Conservation (phyloP, 2,329 filamentous ascomycete species). For the Parascedosporium putredinis region DNA sequence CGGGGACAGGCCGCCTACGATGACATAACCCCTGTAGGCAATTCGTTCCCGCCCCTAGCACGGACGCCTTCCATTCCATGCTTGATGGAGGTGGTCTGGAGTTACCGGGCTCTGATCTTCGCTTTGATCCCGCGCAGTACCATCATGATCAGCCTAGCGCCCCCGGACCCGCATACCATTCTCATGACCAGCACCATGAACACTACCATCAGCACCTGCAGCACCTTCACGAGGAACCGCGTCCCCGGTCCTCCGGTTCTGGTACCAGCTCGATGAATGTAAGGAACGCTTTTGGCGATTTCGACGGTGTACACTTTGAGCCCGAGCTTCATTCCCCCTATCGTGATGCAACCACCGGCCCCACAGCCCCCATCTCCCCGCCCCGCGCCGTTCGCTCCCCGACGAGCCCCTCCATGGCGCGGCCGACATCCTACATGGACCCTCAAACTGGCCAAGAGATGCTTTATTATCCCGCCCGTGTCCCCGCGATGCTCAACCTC, state of each 20-base stretch:
- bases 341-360: constrained; percentile 13
- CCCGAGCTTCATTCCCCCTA: constrained; percentile 30
- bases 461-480: constrained; percentile 91
- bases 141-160: background rate
- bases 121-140: background rate
- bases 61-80: constrained; percentile 24
- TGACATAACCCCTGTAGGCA: background rate
- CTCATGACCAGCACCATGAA: too few relatives aligned
- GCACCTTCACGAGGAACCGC: constrained; percentile 13
- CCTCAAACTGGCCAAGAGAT: constrained; percentile 64
- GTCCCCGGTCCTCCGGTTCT: constrained; percentile 39
- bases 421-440: constrained; percentile 45
- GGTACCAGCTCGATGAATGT: constrained; percentile 54
- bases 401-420: background rate
- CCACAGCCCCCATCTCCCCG: background rate
- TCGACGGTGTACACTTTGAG: constrained; percentile 69
- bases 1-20: constrained; percentile 16
- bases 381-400: background rate
- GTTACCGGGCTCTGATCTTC: background rate
- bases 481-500: constrained; percentile 86
- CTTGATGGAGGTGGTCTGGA: constrained; percentile 13
- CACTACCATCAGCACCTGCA: too few relatives aligned
- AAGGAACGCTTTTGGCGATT: constrained; percentile 63
- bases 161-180: too few relatives aligned
- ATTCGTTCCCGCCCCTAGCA: constrained; percentile 17